These are phyloP conservation scores for Chlorociboria aeruginascens DNA, from an alignment of 495 filamentous ascomycete species.

Conservation along the genomic window DNA sequence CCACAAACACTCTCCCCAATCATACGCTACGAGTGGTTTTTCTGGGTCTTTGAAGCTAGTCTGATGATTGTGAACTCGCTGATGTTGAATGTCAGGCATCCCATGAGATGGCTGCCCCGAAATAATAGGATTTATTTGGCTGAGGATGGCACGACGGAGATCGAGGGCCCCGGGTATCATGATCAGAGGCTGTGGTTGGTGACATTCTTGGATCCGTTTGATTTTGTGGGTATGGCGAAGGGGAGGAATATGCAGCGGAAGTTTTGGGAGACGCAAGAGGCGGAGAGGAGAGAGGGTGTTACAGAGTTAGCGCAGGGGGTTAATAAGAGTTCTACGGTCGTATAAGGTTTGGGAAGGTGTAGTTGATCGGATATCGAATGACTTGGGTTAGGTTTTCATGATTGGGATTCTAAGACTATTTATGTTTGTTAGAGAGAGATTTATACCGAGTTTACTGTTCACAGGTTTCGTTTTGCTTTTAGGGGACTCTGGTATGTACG, in stretches of 20 bases:
- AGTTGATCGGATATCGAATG: too few relatives aligned
- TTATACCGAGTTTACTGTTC: too few relatives aligned
- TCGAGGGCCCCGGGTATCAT: slow-evolving; percentile 49
- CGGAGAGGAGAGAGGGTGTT: neutral
- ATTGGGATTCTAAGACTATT: too few relatives aligned
- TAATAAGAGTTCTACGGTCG: too few relatives aligned
- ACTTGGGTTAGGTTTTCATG: too few relatives aligned
- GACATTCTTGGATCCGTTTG: slow-evolving; percentile 58
- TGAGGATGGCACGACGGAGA: slow-evolving; percentile 51
- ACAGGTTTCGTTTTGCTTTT: too few relatives aligned
- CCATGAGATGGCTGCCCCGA: slow-evolving; percentile 45
- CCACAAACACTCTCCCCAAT: slow-evolving; percentile 32
- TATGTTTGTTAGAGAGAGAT: too few relatives aligned
- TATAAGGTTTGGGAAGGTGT: too few relatives aligned
- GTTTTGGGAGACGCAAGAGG: slow-evolving; percentile 18
- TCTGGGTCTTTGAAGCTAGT: slow-evolving; percentile 56
- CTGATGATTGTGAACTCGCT: slow-evolving; percentile 53
- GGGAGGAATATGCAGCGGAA: slow-evolving; percentile 29
- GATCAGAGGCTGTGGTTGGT: slow-evolving; percentile 38
- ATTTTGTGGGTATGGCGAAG: slow-evolving; percentile 43
- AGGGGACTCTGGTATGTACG: too few relatives aligned
- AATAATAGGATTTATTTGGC: slow-evolving; percentile 54
- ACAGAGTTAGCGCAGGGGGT: too few relatives aligned
- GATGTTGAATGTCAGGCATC: slow-evolving; percentile 52
- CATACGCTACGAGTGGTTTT: slow-evolving; percentile 57